Conservation (phyloP, 108 stramenopile genomes). For the Stephanodiscus triporus region DNA sequence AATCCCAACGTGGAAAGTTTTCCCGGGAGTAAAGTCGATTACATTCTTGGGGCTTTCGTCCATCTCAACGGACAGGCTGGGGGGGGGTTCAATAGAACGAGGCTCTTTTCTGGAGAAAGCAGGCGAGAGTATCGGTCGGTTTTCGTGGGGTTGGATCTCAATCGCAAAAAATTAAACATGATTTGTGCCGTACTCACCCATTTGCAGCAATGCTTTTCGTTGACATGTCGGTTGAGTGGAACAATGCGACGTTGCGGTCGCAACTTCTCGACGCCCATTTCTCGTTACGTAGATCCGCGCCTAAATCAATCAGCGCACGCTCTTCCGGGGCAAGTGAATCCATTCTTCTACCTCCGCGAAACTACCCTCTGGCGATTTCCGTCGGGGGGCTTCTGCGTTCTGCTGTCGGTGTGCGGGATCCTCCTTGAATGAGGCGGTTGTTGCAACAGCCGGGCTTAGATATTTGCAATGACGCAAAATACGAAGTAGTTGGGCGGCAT, state of each 20-base stretch:
- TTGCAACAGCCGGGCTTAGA: too few relatives aligned
- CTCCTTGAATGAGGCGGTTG: too few relatives aligned
- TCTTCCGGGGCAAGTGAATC: not conserved
- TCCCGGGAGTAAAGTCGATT: not conserved
- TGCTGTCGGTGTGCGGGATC: too few relatives aligned
- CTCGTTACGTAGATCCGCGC: not conserved
- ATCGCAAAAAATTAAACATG: not conserved
- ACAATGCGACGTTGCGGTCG: not conserved
- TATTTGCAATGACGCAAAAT: too few relatives aligned
- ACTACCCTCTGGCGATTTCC: not conserved
- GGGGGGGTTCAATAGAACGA: not conserved
- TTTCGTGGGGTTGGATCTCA: not conserved
- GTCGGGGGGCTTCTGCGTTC: not conserved
- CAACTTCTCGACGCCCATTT: not conserved
- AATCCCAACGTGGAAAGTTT: not conserved
- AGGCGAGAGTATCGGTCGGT: not conserved
- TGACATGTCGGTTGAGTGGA: not conserved
- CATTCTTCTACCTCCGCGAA: not conserved
- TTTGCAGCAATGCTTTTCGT: not conserved
- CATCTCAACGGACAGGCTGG: not conserved
- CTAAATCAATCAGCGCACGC: not conserved
- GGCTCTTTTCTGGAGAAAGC: not conserved
- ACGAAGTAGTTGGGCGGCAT: too few relatives aligned
- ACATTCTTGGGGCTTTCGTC: not conserved
- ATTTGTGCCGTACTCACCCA: not conserved